These are phyloP conservation scores for Pilasporangium apinafurcum DNA, from an alignment of 352 stramenopile genomes.

Conservation along the genomic window DNA sequence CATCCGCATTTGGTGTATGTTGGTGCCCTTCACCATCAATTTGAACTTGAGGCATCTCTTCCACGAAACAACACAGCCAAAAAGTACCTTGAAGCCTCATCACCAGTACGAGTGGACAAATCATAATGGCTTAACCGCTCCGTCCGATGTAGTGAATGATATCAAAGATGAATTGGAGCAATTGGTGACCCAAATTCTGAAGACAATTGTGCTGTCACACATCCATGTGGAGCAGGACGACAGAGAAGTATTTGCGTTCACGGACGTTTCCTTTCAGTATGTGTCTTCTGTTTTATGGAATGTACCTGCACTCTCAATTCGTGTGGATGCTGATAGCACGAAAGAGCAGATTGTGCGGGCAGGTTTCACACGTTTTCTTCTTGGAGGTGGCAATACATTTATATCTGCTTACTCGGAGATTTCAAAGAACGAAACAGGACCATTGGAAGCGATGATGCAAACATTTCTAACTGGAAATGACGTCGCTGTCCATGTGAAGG, in stretches of 20 bases:
- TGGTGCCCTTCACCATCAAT: conserved; percentile 68
- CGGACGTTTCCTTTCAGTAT: conserved; percentile 73
- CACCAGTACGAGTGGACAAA: neutral
- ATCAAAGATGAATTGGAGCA: conserved; percentile 46
- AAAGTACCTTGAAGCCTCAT: neutral
- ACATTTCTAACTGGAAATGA: conserved; percentile 65
- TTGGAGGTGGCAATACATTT: conserved; percentile 66
- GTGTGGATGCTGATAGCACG: conserved; percentile 28
- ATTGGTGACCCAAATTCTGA: conserved; percentile 55
- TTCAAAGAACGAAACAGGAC: conserved; percentile 50
- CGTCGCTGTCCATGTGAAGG: conserved; percentile 46
- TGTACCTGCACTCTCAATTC: conserved; percentile 57
- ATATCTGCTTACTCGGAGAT: conserved; percentile 75
- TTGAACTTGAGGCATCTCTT: conserved; percentile 43
- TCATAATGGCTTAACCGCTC: neutral
- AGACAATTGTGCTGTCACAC: conserved; percentile 69
- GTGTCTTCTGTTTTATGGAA: conserved; percentile 61
- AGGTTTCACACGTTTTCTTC: conserved; percentile 62
- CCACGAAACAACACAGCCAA: conserved; percentile 2
- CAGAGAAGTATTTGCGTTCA: conserved; percentile 70
- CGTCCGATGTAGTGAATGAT: conserved; percentile 16
- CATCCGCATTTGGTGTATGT: conserved; percentile 56
- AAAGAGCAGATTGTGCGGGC: conserved; percentile 48
- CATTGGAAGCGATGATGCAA: conserved; percentile 60
- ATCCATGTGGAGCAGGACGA: conserved; percentile 55